Evolutionary conservation across 805 yeast genomes (phyloP), one percentile per base, ranked within the genome.

Genomic region (Candida ortonii): DNA sequence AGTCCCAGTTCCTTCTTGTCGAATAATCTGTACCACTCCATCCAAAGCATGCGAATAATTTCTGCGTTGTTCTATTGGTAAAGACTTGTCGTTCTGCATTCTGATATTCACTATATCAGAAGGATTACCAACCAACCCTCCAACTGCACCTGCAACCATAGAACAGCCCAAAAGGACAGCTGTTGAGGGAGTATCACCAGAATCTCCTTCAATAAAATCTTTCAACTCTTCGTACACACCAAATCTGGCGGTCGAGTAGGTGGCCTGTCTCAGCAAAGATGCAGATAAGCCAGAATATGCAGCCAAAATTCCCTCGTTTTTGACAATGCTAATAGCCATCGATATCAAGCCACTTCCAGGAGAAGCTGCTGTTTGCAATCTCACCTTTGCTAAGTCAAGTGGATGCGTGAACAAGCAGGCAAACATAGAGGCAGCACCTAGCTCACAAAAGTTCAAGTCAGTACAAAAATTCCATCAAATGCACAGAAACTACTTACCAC

Each of bases 101-200:
- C 95, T 73, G 44, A 86, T 84, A 49, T 86, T 86, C 23, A 84
- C 87, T 10, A 86, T 82, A 55, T 86, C 96, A 1, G 93, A 78
- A 3, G 95, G 95, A 53, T 86, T 86, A 15, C 96, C 96, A 2
- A 84, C 82, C 15, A 85, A 61, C 7, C 95, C 95, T 41, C 96
- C 96, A 38, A 78, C 59, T 17, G 81, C 84, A 34, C 96, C 95
- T 9, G 89, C 76, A n/a, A 82, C 44, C 93, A 86, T 84, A 4
- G 95, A 84, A 61, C 80, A 70, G 7, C 90, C 87, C 36, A 86
- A 63, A 34, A 86, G 66, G 12, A 74, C 69, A 6, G 68, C 53
- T 36, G 85, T 77, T 5, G 79, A 70, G 5, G 82, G 83, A 17
- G 68, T 63, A 33, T 58, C 59, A 14, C 62, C 64, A 7, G 59